Evolutionary conservation across 83 land plant genomes (phyloP).

Genomic region (Picea abies): DNA sequence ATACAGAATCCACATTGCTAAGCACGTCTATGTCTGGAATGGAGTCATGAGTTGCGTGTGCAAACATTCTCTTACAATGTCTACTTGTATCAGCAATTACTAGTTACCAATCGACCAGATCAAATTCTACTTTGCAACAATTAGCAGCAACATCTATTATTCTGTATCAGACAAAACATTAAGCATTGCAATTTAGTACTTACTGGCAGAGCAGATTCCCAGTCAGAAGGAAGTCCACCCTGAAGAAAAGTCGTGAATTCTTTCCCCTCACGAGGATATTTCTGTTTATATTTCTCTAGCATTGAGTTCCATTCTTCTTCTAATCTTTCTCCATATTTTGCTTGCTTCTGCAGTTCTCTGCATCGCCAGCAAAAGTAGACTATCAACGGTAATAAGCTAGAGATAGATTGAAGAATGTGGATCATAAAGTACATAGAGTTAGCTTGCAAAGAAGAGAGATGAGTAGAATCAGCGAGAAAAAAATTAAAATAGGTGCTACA

Average conservation of each 20-base stretch:
- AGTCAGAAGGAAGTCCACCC: conserved; percentile 32
- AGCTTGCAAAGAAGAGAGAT: neutral
- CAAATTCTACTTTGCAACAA: neutral
- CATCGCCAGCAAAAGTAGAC: conserved; percentile 5
- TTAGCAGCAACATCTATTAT: too few species aligned
- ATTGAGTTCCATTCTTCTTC: conserved; percentile 60
- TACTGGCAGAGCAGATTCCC: conserved; percentile 49
- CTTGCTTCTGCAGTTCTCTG: conserved; percentile 48
- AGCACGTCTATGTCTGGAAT: neutral
- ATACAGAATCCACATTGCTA: neutral
- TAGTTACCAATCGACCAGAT: neutral
- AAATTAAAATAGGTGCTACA: too few species aligned
- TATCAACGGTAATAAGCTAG: neutral
- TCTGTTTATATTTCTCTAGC: conserved; percentile 28
- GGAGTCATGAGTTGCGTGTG: neutral
- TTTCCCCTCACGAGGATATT: conserved; percentile 42
- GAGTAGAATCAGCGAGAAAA: too few species aligned
- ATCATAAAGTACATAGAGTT: neutral
- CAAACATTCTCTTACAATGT: neutral
- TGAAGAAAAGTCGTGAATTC: conserved; percentile 42
- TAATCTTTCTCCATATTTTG: conserved; percentile 37
- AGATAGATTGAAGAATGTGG: neutral
- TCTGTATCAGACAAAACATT: conserved; percentile 1
- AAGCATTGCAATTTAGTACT: neutral
- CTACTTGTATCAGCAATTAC: too few species aligned